Evolutionary conservation across 306 rosid genomes (phyloP).

Genomic region (Castanospermum australe): DNA sequence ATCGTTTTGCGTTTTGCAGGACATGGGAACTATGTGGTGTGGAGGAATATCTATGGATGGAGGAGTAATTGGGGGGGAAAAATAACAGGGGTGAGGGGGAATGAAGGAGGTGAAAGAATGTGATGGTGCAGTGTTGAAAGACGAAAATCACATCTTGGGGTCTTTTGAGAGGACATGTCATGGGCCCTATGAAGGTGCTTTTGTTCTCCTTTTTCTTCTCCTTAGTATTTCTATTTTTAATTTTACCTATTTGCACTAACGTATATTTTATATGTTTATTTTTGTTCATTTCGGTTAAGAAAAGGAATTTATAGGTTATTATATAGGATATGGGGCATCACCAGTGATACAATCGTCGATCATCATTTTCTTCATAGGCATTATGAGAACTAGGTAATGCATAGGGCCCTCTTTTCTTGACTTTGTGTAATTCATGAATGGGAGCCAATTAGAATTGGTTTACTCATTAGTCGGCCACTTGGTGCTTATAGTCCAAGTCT

Average conservation of each 20-base stretch:
- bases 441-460: conserved; percentile 20
- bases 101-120: conserved; percentile 36
- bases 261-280: background rate
- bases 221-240: background rate
- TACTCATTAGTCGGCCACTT: conserved; percentile 34
- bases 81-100: conserved; percentile 7
- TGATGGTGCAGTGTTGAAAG: conserved; percentile 63
- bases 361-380: conserved; percentile 33
- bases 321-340: conserved; percentile 26
- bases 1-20: conserved; percentile 38
- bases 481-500: conserved; percentile 30
- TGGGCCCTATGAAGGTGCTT: conserved; percentile 68
- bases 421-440: conserved; percentile 29
- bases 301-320: background rate
- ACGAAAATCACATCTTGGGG: conserved; percentile 71
- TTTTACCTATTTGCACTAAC: conserved; percentile 20
- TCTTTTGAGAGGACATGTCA: conserved; percentile 66
- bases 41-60: background rate
- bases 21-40: conserved; percentile 37
- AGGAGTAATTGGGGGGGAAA: background rate
- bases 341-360: conserved; percentile 43
- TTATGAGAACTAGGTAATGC: conserved; percentile 25
- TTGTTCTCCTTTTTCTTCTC: conserved; percentile 37
- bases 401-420: conserved; percentile 18
- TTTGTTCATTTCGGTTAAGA: too few species aligned